Conservation (phyloP, 257 asterid genomes). For the Hygrophila difformis region DNA sequence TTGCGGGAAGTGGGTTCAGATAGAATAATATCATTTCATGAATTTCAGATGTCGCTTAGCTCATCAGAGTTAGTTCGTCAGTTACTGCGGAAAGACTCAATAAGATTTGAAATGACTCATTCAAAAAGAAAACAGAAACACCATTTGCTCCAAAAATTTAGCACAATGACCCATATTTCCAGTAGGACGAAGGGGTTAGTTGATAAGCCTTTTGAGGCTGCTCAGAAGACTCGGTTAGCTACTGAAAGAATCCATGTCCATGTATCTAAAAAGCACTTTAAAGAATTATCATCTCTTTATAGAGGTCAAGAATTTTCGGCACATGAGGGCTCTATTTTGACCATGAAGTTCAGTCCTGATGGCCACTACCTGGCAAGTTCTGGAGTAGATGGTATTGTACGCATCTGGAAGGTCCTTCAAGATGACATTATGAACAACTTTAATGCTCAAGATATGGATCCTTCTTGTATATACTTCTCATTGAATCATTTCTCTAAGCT, state of each 20-base stretch:
- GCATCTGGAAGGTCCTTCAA: slow-evolving; percentile 80
- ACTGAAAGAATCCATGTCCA: slow-evolving; percentile 39
- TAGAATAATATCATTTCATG: slow-evolving; percentile 44
- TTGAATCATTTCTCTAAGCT: slow-evolving; percentile 48
- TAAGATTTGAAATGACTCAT: slow-evolving; percentile 17
- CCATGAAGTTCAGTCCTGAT: slow-evolving; percentile 85
- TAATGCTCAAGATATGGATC: slow-evolving; percentile 39
- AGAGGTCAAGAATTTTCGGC: slow-evolving; percentile 79
- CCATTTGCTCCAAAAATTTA: slow-evolving; percentile 54
- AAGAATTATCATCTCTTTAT: slow-evolving; percentile 65
- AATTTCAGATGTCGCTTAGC: slow-evolving; percentile 50
- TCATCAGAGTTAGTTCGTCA: slow-evolving; percentile 52
- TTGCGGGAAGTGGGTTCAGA: slow-evolving; percentile 54
- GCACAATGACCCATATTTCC: slow-evolving; percentile 24
- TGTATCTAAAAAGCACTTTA: slow-evolving; percentile 33
- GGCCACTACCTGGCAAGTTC: slow-evolving; percentile 87
- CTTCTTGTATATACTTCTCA: slow-evolving; percentile 62
- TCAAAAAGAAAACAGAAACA: slow-evolving; percentile 38
- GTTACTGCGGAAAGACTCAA: slow-evolving; percentile 38
- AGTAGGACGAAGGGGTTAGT: slow-evolving; percentile 33
- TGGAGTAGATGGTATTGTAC: slow-evolving; percentile 77
- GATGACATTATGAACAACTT: slow-evolving; percentile 37
- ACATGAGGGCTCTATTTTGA: slow-evolving; percentile 77
- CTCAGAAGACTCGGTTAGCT: slow-evolving; percentile 7
- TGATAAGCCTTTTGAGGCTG: slow-evolving; percentile 21